These are phyloP conservation scores for Leccinum disarticulatum DNA, from an alignment of 768 basidiomycete species.

Conservation along the genomic window DNA sequence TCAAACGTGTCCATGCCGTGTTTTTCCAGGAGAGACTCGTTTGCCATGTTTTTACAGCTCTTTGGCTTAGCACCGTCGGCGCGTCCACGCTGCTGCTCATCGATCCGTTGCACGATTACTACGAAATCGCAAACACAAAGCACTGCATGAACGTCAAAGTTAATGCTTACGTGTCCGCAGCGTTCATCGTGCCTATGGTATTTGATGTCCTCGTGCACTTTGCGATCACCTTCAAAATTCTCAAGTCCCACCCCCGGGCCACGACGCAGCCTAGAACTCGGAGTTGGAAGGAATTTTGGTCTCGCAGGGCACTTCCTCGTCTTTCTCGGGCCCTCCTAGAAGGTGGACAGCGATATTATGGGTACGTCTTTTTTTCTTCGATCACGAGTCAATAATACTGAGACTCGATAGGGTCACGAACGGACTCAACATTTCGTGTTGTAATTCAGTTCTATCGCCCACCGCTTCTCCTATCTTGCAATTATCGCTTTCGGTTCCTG, in stretches of 20 bases:
- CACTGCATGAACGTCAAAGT: slow-evolving; percentile 30
- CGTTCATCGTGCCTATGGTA: slow-evolving; percentile 29
- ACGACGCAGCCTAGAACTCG: slow-evolving; percentile 9
- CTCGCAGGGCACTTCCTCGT: slow-evolving; percentile 27
- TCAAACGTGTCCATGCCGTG: slow-evolving; percentile 39
- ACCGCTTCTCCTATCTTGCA: slow-evolving; percentile 24
- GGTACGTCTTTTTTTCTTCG: slow-evolving; percentile 23
- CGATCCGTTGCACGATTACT: slow-evolving; percentile 21
- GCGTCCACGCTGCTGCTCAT: slow-evolving; percentile 29
- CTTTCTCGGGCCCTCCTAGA: slow-evolving; percentile 35
- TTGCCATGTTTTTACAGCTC: slow-evolving; percentile 23
- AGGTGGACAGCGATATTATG: slow-evolving; percentile 41
- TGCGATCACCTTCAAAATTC: slow-evolving; percentile 34
- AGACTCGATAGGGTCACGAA: slow-evolving; percentile 31
- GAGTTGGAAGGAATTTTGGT: slow-evolving; percentile 21
- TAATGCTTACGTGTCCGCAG: slow-evolving; percentile 25
- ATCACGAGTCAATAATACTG: background rate
- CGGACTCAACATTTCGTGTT: slow-evolving; percentile 31
- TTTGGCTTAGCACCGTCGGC: slow-evolving; percentile 35
- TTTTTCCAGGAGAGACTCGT: slow-evolving; percentile 25
- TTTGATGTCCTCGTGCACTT: slow-evolving; percentile 37
- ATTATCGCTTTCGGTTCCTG: slow-evolving; percentile 26
- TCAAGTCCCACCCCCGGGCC: slow-evolving; percentile 12
- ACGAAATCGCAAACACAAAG: slow-evolving; percentile 33
- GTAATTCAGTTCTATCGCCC: slow-evolving; percentile 19